phyloP scores from a whole-genome alignment of 192 early-diverging fungal genomes.

The Jimgerdemannia lactiflua region DNA sequence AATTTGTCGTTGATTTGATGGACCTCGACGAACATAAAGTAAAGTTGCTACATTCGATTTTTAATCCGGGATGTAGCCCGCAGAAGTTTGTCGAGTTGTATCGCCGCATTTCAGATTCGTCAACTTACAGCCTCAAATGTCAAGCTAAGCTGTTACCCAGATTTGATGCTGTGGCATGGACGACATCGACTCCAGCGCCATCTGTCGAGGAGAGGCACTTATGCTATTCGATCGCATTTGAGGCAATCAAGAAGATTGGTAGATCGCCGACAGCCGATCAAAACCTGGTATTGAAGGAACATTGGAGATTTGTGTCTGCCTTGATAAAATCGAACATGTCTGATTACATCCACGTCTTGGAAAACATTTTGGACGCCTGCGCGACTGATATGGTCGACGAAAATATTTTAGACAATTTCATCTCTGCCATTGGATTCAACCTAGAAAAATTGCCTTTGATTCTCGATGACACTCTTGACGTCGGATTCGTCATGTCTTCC shows the following conservation, averaged over 20 bases:
- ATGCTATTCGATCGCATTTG: neutral
- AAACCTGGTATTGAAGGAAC: neutral
- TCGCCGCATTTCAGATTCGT: conserved; percentile 13
- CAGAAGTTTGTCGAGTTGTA: conserved; percentile 30
- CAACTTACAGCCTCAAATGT: neutral
- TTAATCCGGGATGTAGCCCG: conserved; percentile 24
- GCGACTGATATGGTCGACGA: neutral
- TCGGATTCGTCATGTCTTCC: neutral
- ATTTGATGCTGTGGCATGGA: neutral
- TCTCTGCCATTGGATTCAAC: neutral
- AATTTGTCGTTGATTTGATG: conserved; percentile 28
- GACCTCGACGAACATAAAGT: conserved; percentile 23
- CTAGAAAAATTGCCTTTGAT: neutral
- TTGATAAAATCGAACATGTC: neutral
- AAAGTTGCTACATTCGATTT: conserved; percentile 22
- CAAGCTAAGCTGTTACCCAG: neutral
- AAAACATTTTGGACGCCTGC: neutral
- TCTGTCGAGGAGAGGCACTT: neutral
- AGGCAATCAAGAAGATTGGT: neutral
- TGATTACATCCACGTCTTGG: neutral
- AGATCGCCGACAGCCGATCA: neutral
- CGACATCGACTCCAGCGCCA: neutral
- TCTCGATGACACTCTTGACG: neutral
- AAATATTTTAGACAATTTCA: neutral
- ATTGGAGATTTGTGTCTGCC: neutral